Evolutionary conservation across 169 alveolate species (phyloP).

Genomic region (Babesia bovis): DNA sequence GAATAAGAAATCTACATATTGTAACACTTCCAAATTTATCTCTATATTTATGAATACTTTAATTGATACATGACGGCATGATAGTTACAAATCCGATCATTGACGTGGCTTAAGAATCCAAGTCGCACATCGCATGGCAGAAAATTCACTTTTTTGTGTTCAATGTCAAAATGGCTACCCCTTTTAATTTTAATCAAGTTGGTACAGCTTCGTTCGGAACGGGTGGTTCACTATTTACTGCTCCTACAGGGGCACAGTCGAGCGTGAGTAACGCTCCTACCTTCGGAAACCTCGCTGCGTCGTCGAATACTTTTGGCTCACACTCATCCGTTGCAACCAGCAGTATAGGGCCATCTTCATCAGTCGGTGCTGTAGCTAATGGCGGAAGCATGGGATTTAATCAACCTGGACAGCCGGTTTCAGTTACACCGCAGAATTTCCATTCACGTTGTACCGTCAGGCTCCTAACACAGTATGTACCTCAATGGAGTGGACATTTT

Average conservation of each 20-base stretch:
- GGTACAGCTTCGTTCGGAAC: background rate
- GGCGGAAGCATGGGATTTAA: background rate
- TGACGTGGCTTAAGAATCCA: background rate
- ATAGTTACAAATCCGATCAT: background rate
- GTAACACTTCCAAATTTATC: too few species aligned
- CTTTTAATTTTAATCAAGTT: background rate
- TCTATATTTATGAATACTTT: too few species aligned
- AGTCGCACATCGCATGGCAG: slow-evolving; percentile 18
- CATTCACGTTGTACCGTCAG: slow-evolving; percentile 47
- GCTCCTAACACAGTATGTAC: slow-evolving; percentile 44
- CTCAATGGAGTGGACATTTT: slow-evolving; percentile 67
- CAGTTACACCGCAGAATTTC: slow-evolving; percentile 11
- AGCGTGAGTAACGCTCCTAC: background rate
- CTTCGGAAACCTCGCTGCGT: slow-evolving; percentile 6
- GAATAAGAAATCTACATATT: too few species aligned
- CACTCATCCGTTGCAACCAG: background rate
- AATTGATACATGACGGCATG: background rate
- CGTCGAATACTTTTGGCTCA: background rate
- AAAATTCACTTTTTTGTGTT: background rate
- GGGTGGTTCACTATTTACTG: slow-evolving; percentile 7
- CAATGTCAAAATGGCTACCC: slow-evolving; percentile 2
- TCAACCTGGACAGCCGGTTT: background rate
- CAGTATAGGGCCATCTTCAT: slow-evolving; percentile 1
- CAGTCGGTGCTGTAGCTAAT: background rate
- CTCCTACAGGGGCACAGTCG: background rate